Percentiles rank a stretch among this genome's conserved stretches.
Conservation (phyloP, 208 protist species). For the Crithidia acanthocephali region DNA sequence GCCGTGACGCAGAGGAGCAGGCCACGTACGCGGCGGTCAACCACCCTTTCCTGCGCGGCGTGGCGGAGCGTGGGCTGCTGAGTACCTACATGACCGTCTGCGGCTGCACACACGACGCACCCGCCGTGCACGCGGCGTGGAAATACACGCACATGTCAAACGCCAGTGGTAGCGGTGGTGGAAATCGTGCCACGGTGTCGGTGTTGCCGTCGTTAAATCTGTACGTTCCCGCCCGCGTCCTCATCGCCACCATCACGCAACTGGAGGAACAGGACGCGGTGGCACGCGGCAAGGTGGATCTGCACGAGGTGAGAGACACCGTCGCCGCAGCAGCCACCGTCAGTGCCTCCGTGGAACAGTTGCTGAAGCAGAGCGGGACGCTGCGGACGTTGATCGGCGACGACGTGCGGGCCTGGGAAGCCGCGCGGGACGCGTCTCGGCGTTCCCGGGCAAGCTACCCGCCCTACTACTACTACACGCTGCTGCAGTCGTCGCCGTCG, state of each 20-base stretch:
- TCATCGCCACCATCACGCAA: conserved; percentile 10
- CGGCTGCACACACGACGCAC: too few relatives aligned
- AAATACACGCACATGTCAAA: too few relatives aligned
- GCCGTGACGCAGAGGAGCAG: background rate
- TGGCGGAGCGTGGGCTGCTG: conserved; percentile 61
- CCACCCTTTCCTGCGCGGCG: conserved; percentile 52
- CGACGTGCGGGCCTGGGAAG: conserved; percentile 29
- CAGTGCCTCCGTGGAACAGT: background rate
- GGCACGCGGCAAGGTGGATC: background rate
- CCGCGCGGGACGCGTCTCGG: conserved; percentile 2
- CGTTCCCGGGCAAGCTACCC: conserved; percentile 1
- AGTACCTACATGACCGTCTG: conserved; percentile 17
- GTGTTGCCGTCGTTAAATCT: conserved; percentile 26
- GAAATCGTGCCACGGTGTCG: background rate
- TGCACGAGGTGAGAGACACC: background rate
- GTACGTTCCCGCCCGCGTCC: conserved; percentile 15
- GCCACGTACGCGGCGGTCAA: conserved; percentile 31
- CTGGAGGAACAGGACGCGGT: background rate
- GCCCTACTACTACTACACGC: background rate
- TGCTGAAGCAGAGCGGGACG: conserved; percentile 6
- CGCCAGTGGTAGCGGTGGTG: too few relatives aligned
- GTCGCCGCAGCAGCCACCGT: background rate
- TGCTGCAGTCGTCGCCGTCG: background rate
- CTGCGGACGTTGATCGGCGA: conserved; percentile 33
- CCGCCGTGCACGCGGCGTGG: too few relatives aligned